A percentile compares a stretch with the other conserved stretches of the same genome.
Conservation (phyloP, 768 basidiomycete genomes). For the Paxillus involutus region DNA sequence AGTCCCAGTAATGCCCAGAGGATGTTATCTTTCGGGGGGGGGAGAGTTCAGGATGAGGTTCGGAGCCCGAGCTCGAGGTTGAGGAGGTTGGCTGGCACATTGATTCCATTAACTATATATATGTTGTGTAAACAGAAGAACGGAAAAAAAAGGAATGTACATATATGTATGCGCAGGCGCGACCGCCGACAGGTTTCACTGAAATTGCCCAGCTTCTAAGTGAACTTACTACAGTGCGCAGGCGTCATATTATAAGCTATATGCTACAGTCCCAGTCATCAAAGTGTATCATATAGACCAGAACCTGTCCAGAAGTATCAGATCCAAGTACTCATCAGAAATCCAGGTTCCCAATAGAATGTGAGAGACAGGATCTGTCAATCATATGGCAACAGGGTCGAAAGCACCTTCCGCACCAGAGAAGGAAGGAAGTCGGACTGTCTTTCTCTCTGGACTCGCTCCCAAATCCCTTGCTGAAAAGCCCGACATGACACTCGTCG, state of each 20-base stretch:
- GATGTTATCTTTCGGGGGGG: too few relatives aligned
- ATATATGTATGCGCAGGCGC: too few relatives aligned
- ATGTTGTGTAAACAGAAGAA: too few relatives aligned
- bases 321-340: neutral
- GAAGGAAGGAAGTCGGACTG: constrained; percentile 9
- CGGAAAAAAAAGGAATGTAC: too few relatives aligned
- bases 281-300: constrained; percentile 3
- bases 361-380: constrained; percentile 13
- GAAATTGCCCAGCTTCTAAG: constrained; percentile 23
- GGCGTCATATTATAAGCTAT: constrained; percentile 24
- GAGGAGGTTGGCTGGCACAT: too few relatives aligned
- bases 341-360: constrained; percentile 5
- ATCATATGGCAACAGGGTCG: constrained; percentile 30
- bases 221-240: neutral
- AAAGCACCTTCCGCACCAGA: constrained; percentile 18
- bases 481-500: constrained; percentile 26
- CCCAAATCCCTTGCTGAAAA: constrained; percentile 26
- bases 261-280: constrained; percentile 21
- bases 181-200: constrained; percentile 6
- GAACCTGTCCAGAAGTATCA: neutral
- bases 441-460: constrained; percentile 29
- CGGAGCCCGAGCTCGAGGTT: too few relatives aligned
- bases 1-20: too few relatives aligned
- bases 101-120: too few relatives aligned
- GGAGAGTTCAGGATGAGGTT: too few relatives aligned